phyloP scores from a whole-genome alignment of 345 rosid genomes.

The Raphanus sativus region DNA sequence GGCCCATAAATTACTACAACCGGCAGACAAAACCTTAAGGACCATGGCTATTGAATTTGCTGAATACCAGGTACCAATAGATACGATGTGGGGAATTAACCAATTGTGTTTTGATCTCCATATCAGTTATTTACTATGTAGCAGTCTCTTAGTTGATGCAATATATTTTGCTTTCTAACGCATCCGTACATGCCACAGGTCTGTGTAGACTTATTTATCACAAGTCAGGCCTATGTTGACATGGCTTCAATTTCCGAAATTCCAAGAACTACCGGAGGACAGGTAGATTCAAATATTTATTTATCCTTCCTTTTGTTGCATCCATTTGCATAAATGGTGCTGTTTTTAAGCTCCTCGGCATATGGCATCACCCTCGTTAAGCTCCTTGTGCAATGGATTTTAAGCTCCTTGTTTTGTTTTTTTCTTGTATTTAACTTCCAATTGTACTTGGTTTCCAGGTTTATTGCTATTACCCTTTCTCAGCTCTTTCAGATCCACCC shows the following conservation, averaged over 20 bases:
- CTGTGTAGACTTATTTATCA: constrained; percentile 89
- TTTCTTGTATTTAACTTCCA: constrained; percentile 6
- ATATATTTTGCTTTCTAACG: constrained; percentile 11
- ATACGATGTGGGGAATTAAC: constrained; percentile 5
- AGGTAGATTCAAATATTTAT: constrained; percentile 50
- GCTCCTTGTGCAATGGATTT: no score
- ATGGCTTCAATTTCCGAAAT: constrained; percentile 85
- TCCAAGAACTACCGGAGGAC: constrained; percentile 97
- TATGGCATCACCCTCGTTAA: no score
- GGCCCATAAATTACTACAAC: constrained; percentile 90
- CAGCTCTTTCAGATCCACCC: constrained; percentile 84
- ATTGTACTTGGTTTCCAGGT: constrained; percentile 55
- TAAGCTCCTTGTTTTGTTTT: not conserved
- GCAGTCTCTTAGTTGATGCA: constrained; percentile 1
- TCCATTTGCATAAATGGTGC: constrained; percentile 1
- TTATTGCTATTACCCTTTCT: constrained; percentile 87
- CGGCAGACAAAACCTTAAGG: constrained; percentile 86
- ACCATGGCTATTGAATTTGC: constrained; percentile 98
- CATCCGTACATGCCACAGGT: constrained; percentile 54
- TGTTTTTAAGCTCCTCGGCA: no score
- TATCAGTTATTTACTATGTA: not conserved
- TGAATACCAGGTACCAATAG: constrained; percentile 76
- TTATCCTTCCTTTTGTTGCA: constrained; percentile 1
- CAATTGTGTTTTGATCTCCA: constrained; percentile 1
- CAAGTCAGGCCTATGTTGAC: constrained; percentile 86